Percentiles rank a stretch among this genome's conserved stretches.
Conservation (phyloP, 202 grass and related monocot species). For the Dendrocalamus latiflorus region DNA sequence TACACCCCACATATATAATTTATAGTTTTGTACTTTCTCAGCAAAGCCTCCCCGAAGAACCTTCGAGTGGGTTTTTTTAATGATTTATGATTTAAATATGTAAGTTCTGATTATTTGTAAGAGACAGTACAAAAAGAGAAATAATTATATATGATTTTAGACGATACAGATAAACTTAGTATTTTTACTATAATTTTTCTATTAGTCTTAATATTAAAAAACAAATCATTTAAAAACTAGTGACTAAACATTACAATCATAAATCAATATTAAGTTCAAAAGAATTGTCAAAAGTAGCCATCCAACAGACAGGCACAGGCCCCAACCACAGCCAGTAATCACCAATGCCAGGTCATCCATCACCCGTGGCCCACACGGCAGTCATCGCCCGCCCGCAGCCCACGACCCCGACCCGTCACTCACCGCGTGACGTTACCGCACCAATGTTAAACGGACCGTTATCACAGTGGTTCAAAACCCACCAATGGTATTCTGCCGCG, state of each 20-base stretch:
- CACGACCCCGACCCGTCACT: neutral
- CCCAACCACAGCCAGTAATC: neutral
- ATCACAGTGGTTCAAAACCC: conserved; percentile 27
- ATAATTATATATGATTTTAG: too few relatives aligned
- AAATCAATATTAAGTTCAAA: too few relatives aligned
- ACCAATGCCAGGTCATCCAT: neutral
- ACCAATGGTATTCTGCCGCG: neutral
- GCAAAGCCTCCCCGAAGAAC: neutral
- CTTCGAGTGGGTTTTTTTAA: too few relatives aligned
- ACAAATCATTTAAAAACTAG: too few relatives aligned
- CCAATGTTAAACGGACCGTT: conserved; percentile 28
- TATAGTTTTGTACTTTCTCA: neutral
- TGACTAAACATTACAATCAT: too few relatives aligned
- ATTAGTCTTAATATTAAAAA: too few relatives aligned
- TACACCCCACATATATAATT: too few relatives aligned
- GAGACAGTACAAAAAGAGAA: too few relatives aligned
- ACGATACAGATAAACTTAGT: too few relatives aligned
- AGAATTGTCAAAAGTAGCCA: conserved; percentile 44
- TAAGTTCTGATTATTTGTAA: too few relatives aligned
- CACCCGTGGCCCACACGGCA: neutral
- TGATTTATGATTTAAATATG: too few relatives aligned
- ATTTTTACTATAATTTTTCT: too few relatives aligned
- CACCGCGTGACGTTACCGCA: conserved; percentile 17
- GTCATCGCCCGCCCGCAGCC: neutral
- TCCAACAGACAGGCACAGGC: neutral